Evolutionary conservation across 1,284 basidiomycete species (phyloP).

Genomic region (Cutaneotrichosporon sp.): DNA sequence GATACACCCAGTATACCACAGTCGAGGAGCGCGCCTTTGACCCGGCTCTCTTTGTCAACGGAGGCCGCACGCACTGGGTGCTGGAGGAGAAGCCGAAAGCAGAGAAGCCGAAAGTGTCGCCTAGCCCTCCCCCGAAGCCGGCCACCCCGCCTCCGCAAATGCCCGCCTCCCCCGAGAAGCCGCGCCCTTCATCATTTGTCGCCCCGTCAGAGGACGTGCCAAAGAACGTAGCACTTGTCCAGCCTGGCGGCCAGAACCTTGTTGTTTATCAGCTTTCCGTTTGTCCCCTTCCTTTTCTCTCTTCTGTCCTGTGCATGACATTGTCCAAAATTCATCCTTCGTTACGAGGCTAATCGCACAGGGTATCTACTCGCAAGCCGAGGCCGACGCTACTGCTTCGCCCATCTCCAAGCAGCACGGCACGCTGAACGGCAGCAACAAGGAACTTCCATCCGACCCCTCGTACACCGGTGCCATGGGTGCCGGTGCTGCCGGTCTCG

Average conservation of each 20-base stretch:
- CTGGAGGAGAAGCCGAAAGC: constrained; percentile 1
- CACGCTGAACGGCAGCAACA: constrained; percentile 8
- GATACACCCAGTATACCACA: constrained; percentile 13
- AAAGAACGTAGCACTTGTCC: not conserved
- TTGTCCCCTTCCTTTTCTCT: constrained; percentile 8
- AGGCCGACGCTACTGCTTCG: constrained; percentile 17
- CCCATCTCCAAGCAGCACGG: constrained; percentile 17
- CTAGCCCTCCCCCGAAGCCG: not conserved
- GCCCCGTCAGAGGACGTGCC: not conserved
- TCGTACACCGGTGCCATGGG: constrained; percentile 1
- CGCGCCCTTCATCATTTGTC: not conserved
- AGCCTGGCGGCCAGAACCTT: not conserved
- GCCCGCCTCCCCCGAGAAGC: not conserved
- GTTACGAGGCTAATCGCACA: constrained; percentile 18
- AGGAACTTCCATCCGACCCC: constrained; percentile 3
- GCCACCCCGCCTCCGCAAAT: not conserved
- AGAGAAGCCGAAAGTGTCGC: too few relatives aligned
- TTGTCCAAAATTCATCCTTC: constrained; percentile 2
- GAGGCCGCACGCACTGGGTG: constrained; percentile 37
- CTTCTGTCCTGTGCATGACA: constrained; percentile 22
- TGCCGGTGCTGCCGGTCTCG: constrained; percentile 9
- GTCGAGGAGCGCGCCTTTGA: constrained; percentile 29
- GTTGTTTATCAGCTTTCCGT: constrained; percentile 1
- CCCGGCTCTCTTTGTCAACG: constrained; percentile 33
- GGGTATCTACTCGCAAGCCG: constrained; percentile 37